Conservation (phyloP, 768 basidiomycete genomes). For the Nidularia sp. region DNA sequence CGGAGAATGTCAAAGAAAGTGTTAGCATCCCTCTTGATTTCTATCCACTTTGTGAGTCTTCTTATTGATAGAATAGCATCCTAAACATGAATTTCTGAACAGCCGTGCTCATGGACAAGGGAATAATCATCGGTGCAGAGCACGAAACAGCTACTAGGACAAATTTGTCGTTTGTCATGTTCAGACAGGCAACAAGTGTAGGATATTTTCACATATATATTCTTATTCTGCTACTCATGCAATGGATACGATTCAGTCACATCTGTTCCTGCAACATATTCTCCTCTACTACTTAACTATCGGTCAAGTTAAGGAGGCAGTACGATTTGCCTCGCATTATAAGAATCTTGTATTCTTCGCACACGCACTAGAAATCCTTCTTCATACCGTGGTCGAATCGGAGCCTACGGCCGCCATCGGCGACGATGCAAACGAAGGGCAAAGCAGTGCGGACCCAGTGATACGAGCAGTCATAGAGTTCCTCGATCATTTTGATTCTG, state of each 20-base stretch:
- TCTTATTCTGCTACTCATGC: too few species aligned
- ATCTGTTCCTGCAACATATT: slow-evolving; percentile 91
- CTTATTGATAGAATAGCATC: too few species aligned
- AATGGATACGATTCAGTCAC: slow-evolving; percentile 78
- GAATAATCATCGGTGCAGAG: slow-evolving; percentile 95
- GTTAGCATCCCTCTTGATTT: slow-evolving; percentile 91
- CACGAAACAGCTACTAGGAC: slow-evolving; percentile 75
- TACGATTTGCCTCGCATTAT: slow-evolving; percentile 83
- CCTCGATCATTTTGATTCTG: slow-evolving; percentile 89
- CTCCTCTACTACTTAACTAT: slow-evolving; percentile 77
- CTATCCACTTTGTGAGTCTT: slow-evolving; percentile 82
- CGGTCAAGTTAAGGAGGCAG: slow-evolving; percentile 66
- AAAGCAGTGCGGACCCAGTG: slow-evolving; percentile 31
- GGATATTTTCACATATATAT: too few species aligned
- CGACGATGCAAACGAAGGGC: slow-evolving; percentile 19
- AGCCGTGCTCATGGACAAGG: slow-evolving; percentile 99
- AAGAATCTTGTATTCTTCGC: slow-evolving; percentile 88
- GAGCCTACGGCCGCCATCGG: slow-evolving; percentile 42
- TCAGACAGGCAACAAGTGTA: slow-evolving; percentile 88
- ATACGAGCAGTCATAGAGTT: slow-evolving; percentile 80
- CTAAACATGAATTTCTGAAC: too few species aligned
- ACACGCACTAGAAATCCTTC: slow-evolving; percentile 89
- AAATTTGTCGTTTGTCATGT: slow-evolving; percentile 85
- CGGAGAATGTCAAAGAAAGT: slow-evolving; percentile 79
- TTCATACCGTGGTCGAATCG: slow-evolving; percentile 90